Conservation (phyloP, 1,284 basidiomycete species). For the Kwoniella shivajii region DNA sequence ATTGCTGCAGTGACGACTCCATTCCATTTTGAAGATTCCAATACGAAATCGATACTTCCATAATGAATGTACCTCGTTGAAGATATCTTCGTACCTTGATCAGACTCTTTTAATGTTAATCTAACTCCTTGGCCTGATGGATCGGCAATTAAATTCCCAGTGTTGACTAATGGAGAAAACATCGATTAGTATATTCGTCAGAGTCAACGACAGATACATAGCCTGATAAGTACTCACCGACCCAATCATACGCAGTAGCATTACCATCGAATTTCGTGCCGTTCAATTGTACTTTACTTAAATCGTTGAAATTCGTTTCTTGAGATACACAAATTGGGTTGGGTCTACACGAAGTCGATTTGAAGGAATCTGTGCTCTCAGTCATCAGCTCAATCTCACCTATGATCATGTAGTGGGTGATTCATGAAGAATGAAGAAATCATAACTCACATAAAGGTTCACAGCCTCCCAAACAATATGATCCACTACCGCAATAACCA, state of each 20-base stretch:
- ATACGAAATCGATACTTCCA: slow-evolving; percentile 68
- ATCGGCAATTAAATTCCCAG: slow-evolving; percentile 66
- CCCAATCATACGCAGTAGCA: slow-evolving; percentile 61
- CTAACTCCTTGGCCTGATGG: slow-evolving; percentile 60
- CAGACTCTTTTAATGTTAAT: slow-evolving; percentile 65
- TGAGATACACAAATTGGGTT: slow-evolving; percentile 68
- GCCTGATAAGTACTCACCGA: slow-evolving; percentile 26
- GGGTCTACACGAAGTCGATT: slow-evolving; percentile 68
- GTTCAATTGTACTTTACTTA: slow-evolving; percentile 64
- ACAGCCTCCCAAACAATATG: slow-evolving; percentile 77
- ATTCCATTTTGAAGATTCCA: slow-evolving; percentile 61
- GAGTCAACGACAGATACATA: no score
- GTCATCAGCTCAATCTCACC: slow-evolving; percentile 5
- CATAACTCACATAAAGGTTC: slow-evolving; percentile 62
- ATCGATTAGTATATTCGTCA: background rate
- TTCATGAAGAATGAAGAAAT: background rate
- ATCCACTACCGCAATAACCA: slow-evolving; percentile 68
- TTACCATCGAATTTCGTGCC: slow-evolving; percentile 70
- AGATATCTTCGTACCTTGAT: slow-evolving; percentile 71
- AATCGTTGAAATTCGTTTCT: slow-evolving; percentile 68
- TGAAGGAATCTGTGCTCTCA: slow-evolving; percentile 56
- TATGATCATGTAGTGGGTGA: background rate
- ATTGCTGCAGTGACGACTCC: slow-evolving; percentile 82
- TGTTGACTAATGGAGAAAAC: slow-evolving; percentile 61
- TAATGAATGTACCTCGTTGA: slow-evolving; percentile 80